Evolutionary conservation across 2,329 filamentous ascomycete species (phyloP), one percentile per base, ranked within the genome.

Genomic region (Rutstroemia sydowiana): DNA sequence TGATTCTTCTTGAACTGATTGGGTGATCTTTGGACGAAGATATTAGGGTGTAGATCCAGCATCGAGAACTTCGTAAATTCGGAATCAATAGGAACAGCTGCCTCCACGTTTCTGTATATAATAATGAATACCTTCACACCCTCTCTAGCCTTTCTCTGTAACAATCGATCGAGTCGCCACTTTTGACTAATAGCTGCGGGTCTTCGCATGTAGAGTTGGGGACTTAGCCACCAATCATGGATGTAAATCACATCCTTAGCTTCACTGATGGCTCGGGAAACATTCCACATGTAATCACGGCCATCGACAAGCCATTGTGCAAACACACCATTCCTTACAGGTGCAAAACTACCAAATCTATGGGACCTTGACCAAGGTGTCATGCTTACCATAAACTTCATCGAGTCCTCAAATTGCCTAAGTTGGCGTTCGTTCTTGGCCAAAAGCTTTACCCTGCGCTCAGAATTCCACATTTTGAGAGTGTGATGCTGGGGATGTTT

Each of bases 1-100:
- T 95, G 95, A 63, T 97, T 97, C 71, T 98, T 95, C 65, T 95
- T 88, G 70, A 97, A 91, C 69, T 98, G 93, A 62, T 98, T 96
- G 0, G 93, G 93, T 3, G 93, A 97, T 63, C 93, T 78, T 66
- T 97, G 90, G 13, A 98, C 90, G 62, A 95, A 95, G 57, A 98
- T 84, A 67, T 98, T 98, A 18, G 90, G 90, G 62, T 97, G 92
- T 7, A 98, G 77, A 65, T 97, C 95, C 44, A 98, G 80, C 53
- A 98, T 77, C 1, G 91, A 95, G 70, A 91, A 95, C 64, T 98
- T 98, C 51, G 93, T 96, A 69, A 97, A 95, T 68, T 96, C 91
- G 1, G 92, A 97, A 68, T 98, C 93, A 64, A 98, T 98, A 3
- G 93, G 95, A 58, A 97, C 86, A 39, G 95, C 93, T 39, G 92